Evolutionary conservation across 2,329 filamentous ascomycete genomes (phyloP), one percentile per base, ranked within the genome.

Genomic region (Beauveria rudraprayagi): DNA sequence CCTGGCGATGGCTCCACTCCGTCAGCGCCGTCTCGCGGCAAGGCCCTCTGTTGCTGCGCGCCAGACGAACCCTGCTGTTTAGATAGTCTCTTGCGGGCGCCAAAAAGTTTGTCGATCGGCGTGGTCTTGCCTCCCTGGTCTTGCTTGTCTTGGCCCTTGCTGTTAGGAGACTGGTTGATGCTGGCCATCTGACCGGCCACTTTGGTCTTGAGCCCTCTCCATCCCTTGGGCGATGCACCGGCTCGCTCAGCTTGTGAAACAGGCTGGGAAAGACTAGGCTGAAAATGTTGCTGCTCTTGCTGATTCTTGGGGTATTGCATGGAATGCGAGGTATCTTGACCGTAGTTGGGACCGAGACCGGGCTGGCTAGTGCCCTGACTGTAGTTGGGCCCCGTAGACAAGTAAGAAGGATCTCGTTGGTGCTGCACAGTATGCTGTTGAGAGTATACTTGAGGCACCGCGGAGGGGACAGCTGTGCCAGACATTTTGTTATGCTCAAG

Each of bases 141-240:
- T 37, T 61, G 50, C 51, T 28, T 56, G 11, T 46, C 47, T 28
- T 61, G 50, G 5, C 16, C 51, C 30, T 62, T 57, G 44, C 47
- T 44, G 26, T n/a, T 52, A 5, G 34, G n/a, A 8, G 44, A 30
- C 28, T 34, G 48, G 63, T 53, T 65, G 4, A 51, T 51, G 37
- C 46, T 65, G 2, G 63, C 59, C 55, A 67, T 64, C 54, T 75
- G 73, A 22, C 62, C 70, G 3, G 69, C 71, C 65, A 75, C 63
- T 40, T 71, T 68, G 37, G 68, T 72, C 60, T 61, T 71, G 19
- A 74, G 51, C 2, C 68, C 71, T 61, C 72, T 74, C 72, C 71
- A 73, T 48, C 69, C 67, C 66, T 16, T 67, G 64, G 41, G n/a
- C 2, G 34, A 54, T 19, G 60, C 5, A 8, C 44, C 26, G 1